These are phyloP conservation scores for Beauveria bassiana DNA, from an alignment of 2,329 filamentous ascomycete species.

Conservation along the genomic window DNA sequence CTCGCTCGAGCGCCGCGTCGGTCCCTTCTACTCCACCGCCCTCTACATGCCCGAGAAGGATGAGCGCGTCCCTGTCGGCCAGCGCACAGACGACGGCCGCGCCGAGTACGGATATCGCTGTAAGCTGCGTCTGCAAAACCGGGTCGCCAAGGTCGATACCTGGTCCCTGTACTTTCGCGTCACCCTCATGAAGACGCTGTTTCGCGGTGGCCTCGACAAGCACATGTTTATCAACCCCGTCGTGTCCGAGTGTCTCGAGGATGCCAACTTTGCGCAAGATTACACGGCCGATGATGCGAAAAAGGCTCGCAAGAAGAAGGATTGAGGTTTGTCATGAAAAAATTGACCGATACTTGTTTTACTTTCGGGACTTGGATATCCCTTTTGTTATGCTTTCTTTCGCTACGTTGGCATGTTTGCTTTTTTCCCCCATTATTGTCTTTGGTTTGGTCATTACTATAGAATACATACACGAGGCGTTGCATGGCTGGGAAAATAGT, in stretches of 20 bases:
- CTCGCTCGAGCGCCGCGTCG: conserved; percentile 45
- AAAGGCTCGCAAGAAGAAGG: conserved; percentile 8
- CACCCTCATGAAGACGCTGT: conserved; percentile 39
- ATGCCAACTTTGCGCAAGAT: conserved; percentile 24
- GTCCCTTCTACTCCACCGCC: conserved; percentile 47
- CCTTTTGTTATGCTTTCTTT: background rate
- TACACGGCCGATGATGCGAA: conserved; percentile 8
- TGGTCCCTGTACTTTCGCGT: conserved; percentile 44
- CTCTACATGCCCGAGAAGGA: conserved; percentile 31
- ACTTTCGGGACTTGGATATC: background rate
- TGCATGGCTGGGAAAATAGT: background rate
- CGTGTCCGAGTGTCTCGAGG: conserved; percentile 30
- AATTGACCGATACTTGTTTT: background rate
- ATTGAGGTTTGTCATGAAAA: background rate
- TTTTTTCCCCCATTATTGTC: background rate
- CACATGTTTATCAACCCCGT: conserved; percentile 32
- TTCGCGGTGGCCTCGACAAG: conserved; percentile 36
- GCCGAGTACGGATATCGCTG: conserved; percentile 46
- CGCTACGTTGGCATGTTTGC: background rate
- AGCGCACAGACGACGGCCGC: conserved; percentile 34
- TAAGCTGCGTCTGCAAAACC: conserved; percentile 40
- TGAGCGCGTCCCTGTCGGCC: conserved; percentile 33
- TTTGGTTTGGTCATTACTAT: background rate
- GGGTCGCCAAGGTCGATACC: conserved; percentile 38
- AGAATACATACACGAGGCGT: conserved; percentile 7